These are phyloP conservation scores for Fusarium sp. DNA, from an alignment of 2,329 filamentous ascomycete genomes.

Conservation along the genomic window DNA sequence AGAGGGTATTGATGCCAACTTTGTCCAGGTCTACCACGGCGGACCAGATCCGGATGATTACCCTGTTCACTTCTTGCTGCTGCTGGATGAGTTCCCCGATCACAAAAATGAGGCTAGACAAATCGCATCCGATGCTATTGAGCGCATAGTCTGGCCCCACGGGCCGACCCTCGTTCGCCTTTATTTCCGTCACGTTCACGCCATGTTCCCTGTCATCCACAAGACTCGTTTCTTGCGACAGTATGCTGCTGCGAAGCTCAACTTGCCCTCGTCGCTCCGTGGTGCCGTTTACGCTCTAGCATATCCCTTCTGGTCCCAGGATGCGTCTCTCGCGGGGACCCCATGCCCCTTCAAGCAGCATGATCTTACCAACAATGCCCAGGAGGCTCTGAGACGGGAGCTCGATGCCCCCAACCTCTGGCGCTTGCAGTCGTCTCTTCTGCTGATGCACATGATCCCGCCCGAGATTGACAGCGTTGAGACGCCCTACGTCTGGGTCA, in stretches of 20 bases:
- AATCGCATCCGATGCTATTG: constrained; percentile 54
- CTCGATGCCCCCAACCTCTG: constrained; percentile 58
- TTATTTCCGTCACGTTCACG: constrained; percentile 58
- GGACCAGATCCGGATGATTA: constrained; percentile 47
- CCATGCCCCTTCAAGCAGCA: constrained; percentile 53
- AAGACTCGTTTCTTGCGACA: constrained; percentile 54
- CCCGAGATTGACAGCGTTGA: constrained; percentile 57
- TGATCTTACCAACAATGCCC: constrained; percentile 53
- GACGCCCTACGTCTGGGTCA: constrained; percentile 56
- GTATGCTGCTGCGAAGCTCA: constrained; percentile 50
- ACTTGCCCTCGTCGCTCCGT: constrained; percentile 55
- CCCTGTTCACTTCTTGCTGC: constrained; percentile 57
- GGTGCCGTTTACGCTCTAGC: constrained; percentile 57
- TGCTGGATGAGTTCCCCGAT: constrained; percentile 56
- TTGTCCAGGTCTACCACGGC: constrained; percentile 54
- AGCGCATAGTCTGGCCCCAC: constrained; percentile 53
- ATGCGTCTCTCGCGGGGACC: constrained; percentile 41
- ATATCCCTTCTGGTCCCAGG: constrained; percentile 53
- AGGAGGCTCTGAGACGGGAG: constrained; percentile 55
- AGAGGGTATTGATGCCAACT: constrained; percentile 56
- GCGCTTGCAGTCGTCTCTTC: constrained; percentile 57
- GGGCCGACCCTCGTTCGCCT: constrained; percentile 54
- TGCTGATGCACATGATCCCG: constrained; percentile 57
- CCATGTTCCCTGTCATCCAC: constrained; percentile 55
- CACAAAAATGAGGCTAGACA: constrained; percentile 52